phyloP scores from a whole-genome alignment of 1,139 yeast species.

The Spathaspora sp. region DNA sequence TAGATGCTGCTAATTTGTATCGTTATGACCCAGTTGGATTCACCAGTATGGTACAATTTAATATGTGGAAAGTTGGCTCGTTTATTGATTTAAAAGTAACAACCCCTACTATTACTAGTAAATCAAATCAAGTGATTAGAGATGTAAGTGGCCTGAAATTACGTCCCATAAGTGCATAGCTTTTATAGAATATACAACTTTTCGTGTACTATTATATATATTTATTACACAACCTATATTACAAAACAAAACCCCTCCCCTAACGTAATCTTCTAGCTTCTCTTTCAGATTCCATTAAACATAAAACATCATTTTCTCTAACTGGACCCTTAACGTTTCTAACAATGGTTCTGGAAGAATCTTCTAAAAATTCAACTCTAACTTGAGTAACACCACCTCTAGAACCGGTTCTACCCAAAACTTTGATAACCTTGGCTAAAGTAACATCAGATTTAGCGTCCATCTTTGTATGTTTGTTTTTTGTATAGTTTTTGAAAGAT shows the following conservation, averaged over 20 bases:
- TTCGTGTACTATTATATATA: not conserved
- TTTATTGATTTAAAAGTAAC: conserved; percentile 7
- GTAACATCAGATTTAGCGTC: conserved; percentile 95
- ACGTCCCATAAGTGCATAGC: not conserved
- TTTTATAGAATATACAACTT: not conserved
- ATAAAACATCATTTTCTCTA: conserved; percentile 98
- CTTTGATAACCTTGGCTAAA: conserved; percentile 99
- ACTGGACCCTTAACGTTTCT: conserved; percentile 99
- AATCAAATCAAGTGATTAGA: conserved; percentile 8
- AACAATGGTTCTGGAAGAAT: conserved; percentile 96
- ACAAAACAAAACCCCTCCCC: conserved; percentile 1
- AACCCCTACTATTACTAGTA: conserved; percentile 8
- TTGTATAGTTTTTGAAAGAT: not conserved
- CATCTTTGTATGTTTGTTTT: conserved; percentile 19
- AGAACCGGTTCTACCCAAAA: conserved; percentile 99
- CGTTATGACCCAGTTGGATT: conserved; percentile 57
- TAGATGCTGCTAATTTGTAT: conserved; percentile 80
- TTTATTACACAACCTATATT: conserved; percentile 1
- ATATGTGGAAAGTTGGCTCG: conserved; percentile 40
- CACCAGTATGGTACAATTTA: conserved; percentile 62
- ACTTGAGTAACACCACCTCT: conserved; percentile 99
- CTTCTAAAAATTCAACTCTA: conserved; percentile 99
- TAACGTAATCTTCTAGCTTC: conserved; percentile 84
- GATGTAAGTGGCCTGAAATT: conserved; percentile 11
- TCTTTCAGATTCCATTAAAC: conserved; percentile 99